Evolutionary conservation across 208 protist species (phyloP).

Genomic region (Lotmaria passim): DNA sequence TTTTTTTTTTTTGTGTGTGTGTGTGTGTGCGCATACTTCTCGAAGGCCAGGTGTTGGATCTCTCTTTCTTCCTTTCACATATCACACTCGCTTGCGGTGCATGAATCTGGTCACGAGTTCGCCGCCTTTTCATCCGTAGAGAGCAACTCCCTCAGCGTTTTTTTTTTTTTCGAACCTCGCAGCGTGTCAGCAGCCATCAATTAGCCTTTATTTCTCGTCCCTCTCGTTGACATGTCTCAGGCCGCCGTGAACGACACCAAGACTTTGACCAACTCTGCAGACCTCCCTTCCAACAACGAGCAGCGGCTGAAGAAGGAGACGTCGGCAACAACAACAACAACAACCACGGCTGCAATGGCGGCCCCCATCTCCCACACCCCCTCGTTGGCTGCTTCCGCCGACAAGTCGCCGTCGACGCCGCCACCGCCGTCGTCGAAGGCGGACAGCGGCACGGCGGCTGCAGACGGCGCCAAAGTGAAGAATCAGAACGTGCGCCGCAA

Average conservation of each 20-base stretch:
- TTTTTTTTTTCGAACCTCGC: constrained; percentile 1
- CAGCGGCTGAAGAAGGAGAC: background rate
- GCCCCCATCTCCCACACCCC: background rate
- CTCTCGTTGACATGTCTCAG: constrained; percentile 4
- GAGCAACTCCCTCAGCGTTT: constrained; percentile 17
- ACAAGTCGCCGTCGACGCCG: background rate
- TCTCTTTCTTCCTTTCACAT: background rate
- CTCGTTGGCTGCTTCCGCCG: background rate
- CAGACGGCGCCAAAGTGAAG: background rate
- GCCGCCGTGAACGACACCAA: background rate
- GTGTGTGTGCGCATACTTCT: background rate
- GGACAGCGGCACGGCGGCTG: background rate
- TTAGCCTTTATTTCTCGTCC: background rate
- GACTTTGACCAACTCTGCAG: background rate
- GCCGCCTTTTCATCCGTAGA: constrained; percentile 3
- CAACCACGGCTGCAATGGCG: background rate
- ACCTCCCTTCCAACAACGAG: background rate
- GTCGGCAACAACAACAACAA: background rate
- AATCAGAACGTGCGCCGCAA: constrained; percentile 63
- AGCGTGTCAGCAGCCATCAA: constrained; percentile 15
- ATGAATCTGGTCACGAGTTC: constrained; percentile 4
- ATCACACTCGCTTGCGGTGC: background rate
- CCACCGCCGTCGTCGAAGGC: background rate
- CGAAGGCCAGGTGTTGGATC: constrained; percentile 4
- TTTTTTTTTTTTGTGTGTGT: constrained; percentile 1